Evolutionary conservation across 2,329 filamentous ascomycete species (phyloP), one percentile per base, ranked within the genome.

Genomic region (Talaromyces rugulosus): DNA sequence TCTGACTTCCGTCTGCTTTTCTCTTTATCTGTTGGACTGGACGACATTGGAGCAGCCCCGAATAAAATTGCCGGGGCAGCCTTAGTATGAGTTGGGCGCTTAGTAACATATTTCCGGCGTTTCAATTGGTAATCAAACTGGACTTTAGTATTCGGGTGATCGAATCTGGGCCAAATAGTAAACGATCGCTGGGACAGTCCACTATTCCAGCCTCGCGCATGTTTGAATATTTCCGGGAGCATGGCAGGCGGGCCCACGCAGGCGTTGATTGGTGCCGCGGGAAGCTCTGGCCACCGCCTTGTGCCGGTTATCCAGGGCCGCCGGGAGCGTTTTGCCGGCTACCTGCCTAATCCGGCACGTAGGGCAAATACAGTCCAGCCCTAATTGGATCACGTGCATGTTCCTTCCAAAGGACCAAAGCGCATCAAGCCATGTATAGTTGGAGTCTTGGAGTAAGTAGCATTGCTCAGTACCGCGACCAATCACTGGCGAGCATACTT

Each of bases 301-400:
- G 64, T 70, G 68, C 68, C 68, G 68, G 63, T 47, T 69, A 70
- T 68, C 67, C 67, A 70, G 60, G 60, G 62, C 63, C 59, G 2
- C 44, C 44, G 44, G 18, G 44, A 47, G 3, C 44, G 11, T 27
- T 47, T 27, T 47, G 44, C 44, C 44, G 44, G 44, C 36, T 16
- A 47, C 44, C 11, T 47, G 44, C 44, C 44, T 9, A 27, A 47
- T 12, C 44, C 44, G 11, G 44, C 11, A 12, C 23, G 1, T 47
- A 47, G 44, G 44, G 44, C 44, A 47, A 9, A 3, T 1, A 9
- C 5, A 5, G 1, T 4, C 4, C 18, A 47, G 44, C 44, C 44
- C 44, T 47, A 27, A 47, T 0, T 4, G 18, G 4, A 27, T 27
- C 44, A 47, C 44, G 44, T 47, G 44, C 4, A 27, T 1, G 42